phyloP scores from a whole-genome alignment of 352 stramenopile genomes.

The Phytophthora cryptogea region DNA sequence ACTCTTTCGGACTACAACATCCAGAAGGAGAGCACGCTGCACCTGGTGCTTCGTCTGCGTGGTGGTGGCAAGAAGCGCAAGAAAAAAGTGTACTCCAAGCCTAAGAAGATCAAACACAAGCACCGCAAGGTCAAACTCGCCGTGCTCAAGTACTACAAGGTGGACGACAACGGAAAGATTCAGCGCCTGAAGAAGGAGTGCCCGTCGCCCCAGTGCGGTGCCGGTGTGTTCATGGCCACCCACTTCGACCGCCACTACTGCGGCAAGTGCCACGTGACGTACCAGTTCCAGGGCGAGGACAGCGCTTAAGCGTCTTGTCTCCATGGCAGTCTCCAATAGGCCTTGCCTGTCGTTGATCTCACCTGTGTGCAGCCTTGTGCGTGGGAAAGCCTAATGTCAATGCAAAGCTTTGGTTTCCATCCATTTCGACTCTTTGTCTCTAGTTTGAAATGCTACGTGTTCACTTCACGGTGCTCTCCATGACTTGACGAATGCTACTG shows the following conservation, averaged over 20 bases:
- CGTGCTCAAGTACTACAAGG: constrained; percentile 97
- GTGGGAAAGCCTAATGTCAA: constrained; percentile 32
- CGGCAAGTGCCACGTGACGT: constrained; percentile 98
- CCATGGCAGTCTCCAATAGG: constrained; percentile 22
- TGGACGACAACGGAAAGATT: constrained; percentile 96
- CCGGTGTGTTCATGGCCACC: constrained; percentile 99
- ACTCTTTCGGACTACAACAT: constrained; percentile 95
- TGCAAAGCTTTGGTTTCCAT: constrained; percentile 49
- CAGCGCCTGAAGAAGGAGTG: constrained; percentile 98
- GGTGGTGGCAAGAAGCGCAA: constrained; percentile 99
- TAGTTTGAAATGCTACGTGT: not conserved
- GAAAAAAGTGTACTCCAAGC: constrained; percentile 99
- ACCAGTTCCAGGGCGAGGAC: constrained; percentile 89
- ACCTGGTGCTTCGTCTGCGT: constrained; percentile 97
- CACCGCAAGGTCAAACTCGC: constrained; percentile 98
- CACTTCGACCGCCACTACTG: constrained; percentile 99
- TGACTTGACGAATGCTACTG: constrained; percentile 54
- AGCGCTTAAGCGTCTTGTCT: constrained; percentile 48
- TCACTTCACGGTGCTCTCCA: constrained; percentile 44
- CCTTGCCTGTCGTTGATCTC: constrained; percentile 23
- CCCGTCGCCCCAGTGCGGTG: constrained; percentile 93
- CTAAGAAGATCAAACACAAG: constrained; percentile 99
- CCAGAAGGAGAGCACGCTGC: constrained; percentile 97
- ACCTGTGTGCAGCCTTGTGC: not conserved
- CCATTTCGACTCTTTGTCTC: constrained; percentile 10